Conservation (phyloP, 805 yeast species). For the Lipomyces yamadae region DNA sequence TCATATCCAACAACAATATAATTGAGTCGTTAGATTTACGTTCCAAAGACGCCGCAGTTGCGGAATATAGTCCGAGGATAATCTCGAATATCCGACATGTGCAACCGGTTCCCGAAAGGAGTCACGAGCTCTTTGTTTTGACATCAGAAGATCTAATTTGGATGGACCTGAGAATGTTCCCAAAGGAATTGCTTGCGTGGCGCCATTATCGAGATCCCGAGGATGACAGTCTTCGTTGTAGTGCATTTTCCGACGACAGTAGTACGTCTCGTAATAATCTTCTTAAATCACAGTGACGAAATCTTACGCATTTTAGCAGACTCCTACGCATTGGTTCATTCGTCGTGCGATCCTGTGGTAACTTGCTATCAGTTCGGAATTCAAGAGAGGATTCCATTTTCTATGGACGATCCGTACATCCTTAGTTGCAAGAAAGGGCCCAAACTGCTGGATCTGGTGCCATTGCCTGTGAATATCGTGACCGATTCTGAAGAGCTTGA, state of each 20-base stretch:
- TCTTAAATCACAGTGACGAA: background rate
- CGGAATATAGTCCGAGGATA: constrained; percentile 10
- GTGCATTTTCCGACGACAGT: constrained; percentile 12
- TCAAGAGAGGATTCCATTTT: constrained; percentile 47
- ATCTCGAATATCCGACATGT: constrained; percentile 19
- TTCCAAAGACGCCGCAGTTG: background rate
- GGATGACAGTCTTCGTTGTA: constrained; percentile 57
- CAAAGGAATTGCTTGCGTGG: constrained; percentile 68
- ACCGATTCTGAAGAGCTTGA: constrained; percentile 1
- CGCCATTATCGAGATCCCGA: constrained; percentile 63
- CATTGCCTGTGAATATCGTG: constrained; percentile 7
- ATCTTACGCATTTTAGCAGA: constrained; percentile 15
- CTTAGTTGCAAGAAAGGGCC: constrained; percentile 11
- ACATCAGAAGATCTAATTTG: constrained; percentile 71
- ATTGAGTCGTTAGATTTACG: constrained; percentile 28
- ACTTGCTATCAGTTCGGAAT: constrained; percentile 48
- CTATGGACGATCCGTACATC: constrained; percentile 49
- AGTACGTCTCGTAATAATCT: constrained; percentile 9
- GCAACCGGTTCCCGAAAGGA: constrained; percentile 32
- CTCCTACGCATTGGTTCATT: constrained; percentile 41
- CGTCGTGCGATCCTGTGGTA: constrained; percentile 46
- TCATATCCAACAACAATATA: constrained; percentile 16
- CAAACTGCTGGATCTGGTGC: constrained; percentile 8
- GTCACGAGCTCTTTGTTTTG: constrained; percentile 55
- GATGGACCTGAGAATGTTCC: constrained; percentile 47